Percentiles rank a stretch among this genome's conserved stretches.
phyloP scores from a whole-genome alignment of 176 grass and related monocot species.

The Phoenix dactylifera region DNA sequence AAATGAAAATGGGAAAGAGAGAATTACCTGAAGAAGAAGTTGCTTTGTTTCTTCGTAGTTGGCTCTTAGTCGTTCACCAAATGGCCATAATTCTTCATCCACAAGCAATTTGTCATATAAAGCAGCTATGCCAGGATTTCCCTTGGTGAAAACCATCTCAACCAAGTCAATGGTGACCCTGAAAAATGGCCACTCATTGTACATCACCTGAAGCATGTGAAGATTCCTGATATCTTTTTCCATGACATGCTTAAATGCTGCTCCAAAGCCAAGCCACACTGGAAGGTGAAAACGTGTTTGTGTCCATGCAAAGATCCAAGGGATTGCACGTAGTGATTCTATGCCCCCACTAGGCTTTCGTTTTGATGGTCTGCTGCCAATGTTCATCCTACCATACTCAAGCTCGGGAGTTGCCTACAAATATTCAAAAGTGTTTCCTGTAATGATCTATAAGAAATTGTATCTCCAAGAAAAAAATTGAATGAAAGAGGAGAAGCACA shows the following conservation, averaged over 20 bases:
- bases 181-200: constrained; percentile 38
- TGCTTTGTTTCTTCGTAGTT: constrained; percentile 28
- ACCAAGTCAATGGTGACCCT: constrained; percentile 32
- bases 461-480: too few species aligned
- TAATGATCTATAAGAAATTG: too few species aligned
- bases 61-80: constrained; percentile 20
- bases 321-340: constrained; percentile 30
- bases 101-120: constrained; percentile 8
- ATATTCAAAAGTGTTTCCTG: not conserved
- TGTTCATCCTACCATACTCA: constrained; percentile 36
- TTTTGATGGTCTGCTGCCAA: constrained; percentile 35
- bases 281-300: constrained; percentile 35
- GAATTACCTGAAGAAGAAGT: constrained; percentile 29
- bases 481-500: too few species aligned
- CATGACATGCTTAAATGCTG: constrained; percentile 22
- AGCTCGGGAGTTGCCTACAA: constrained; percentile 25
- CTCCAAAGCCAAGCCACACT: constrained; percentile 31
- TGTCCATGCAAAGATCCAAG: constrained; percentile 41
- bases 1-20: not conserved
- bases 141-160: constrained; percentile 15
- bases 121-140: too few species aligned
- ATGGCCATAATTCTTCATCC: constrained; percentile 21
- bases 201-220: constrained; percentile 27
- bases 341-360: constrained; percentile 33
- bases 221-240: constrained; percentile 31